A percentile compares a stretch with the other conserved stretches of the same genome.
Evolutionary conservation across 1,139 yeast species (phyloP).

Genomic region (Kodamaea plutei): DNA sequence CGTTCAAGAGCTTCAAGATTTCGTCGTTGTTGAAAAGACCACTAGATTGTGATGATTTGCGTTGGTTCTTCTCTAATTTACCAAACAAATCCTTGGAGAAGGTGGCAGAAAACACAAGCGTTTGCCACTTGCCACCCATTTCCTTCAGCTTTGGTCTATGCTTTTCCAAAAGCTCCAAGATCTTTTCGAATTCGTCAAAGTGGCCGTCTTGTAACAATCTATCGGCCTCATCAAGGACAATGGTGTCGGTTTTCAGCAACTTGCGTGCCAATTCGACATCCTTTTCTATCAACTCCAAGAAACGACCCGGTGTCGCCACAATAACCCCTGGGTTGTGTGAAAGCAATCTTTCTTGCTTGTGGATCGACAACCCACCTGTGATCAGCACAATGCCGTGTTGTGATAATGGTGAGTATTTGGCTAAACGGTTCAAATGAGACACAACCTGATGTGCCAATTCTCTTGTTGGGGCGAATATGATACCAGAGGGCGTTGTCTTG

Average conservation of each 20-base stretch:
- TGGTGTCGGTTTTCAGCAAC: conserved; percentile 59
- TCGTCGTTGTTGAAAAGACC: conserved; percentile 49
- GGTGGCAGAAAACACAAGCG: conserved; percentile 91
- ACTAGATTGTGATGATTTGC: conserved; percentile 21
- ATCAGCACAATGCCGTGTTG: conserved; percentile 65
- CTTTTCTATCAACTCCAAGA: conserved; percentile 73
- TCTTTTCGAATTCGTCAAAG: conserved; percentile 86
- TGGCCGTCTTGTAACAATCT: conserved; percentile 93
- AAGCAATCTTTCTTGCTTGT: conserved; percentile 81
- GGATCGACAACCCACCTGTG: conserved; percentile 93
- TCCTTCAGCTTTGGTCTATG: conserved; percentile 24
- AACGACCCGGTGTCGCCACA: conserved; percentile 96
- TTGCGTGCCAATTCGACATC: conserved; percentile 50
- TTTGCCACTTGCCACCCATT: conserved; percentile 67
- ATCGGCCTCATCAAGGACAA: conserved; percentile 97
- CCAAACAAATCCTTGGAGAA: conserved; percentile 80
- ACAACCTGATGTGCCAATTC: conserved; percentile 94
- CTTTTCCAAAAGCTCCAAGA: conserved; percentile 56
- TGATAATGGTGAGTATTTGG: conserved; percentile 57
- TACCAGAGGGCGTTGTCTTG: conserved; percentile 57
- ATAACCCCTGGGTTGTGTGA: conserved; percentile 73
- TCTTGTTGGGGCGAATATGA: conserved; percentile 92
- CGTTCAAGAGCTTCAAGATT: conserved; percentile 51
- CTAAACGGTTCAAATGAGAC: conserved; percentile 63
- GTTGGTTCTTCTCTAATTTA: conserved; percentile 51